Base-by-base conservation (phyloP, 1,284 basidiomycete species). In the Peniophora sp. region DNA sequence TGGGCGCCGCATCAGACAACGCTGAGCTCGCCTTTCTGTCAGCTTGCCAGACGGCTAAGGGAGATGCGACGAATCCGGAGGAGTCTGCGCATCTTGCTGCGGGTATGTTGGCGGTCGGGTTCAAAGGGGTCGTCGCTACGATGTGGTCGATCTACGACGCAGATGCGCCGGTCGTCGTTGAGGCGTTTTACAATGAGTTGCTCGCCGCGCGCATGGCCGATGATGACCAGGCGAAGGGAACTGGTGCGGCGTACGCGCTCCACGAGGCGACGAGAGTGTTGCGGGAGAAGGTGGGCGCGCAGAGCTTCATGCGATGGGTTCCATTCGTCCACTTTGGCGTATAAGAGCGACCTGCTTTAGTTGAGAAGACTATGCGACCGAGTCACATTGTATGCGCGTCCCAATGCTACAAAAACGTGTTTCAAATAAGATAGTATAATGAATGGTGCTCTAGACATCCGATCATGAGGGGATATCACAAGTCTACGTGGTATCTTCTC, bases 81-180 rank as follows among this genome's bases (percentile, higher is more conserved):
- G 49, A 51, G 35, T 42, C 49, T 9, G 39, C 46, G 14, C 60
- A 62, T 49, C 57, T 63, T 17, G 61, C 60, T 2, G 60, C 60
- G 17, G 57, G 56, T 20, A 52, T 63, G 61, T 53, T 57, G 20
- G 52, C 58, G n/a, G 54, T 57, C 15, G 62, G 61, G n/a, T 60
- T 51, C 42, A 52, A 51, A n/a, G 49, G 52, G 15, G 52, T 55
- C n/a, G 47, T 63, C 24, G 61, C 57, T n/a, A 62, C 61, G 24
- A 56, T 62, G 57, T 63, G 62, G 62, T 55, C 54, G 11, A 58
- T 60, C 20, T 42, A 48, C 2, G 58, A 61, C 32, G 23, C 36
- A 36, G 44, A 47, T 48, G 48, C 48, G 42, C 22, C 52, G 45
- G 3, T 47, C 17, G 52, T 58, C 49, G 49, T 56, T 47, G 49